Evolutionary conservation across 305 asterid species (phyloP), one percentile per base, ranked within the genome.

Genomic region (Fraxinus dipetala): DNA sequence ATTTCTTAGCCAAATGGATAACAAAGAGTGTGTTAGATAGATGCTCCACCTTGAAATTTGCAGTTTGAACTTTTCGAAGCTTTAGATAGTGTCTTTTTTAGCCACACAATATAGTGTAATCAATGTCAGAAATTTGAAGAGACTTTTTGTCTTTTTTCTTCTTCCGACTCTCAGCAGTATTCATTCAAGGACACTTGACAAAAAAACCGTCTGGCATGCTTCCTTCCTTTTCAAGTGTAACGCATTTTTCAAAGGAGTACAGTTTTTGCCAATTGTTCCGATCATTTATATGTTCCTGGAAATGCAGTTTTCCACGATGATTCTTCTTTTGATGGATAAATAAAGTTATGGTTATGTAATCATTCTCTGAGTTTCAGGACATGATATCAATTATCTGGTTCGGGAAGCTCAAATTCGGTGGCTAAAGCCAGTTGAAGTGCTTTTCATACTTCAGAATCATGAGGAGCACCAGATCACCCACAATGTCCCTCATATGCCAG

Each of bases 351-450:
- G 18, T 26, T 13, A 77, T 70, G 63, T 72, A 67, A 65, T 28
- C 75, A 16, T 35, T 35, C 78, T 76, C 65, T 76, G 61, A 36
- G 11, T 88, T 86, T 85, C 96, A 96, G 99, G 90, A 32, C 89
- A 87, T 84, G 91, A 89, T 78, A 85, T 93, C 79, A 84, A 82
- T 76, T 87, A 90, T 82, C 90, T 96, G 84, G 89, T 87, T 82
- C 87, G 87, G 75, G 99, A 96, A 87, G 98, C 98, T 87, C 93
- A 90, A 84, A 76, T 69, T 83, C 92, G 99, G 81, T 96, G 99
- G 99, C 90, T 96, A 76, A 96, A 92, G 91, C 98, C 99, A 1
- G 89, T 87, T 26, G 99, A 96, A 91, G 94, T 94, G 74, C 88
- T 82, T 82, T 94, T 81, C 83, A 94, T 96, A 79, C 86, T 96